phyloP scores from a whole-genome alignment of 2,329 filamentous ascomycete genomes.

The Penicillium freii region DNA sequence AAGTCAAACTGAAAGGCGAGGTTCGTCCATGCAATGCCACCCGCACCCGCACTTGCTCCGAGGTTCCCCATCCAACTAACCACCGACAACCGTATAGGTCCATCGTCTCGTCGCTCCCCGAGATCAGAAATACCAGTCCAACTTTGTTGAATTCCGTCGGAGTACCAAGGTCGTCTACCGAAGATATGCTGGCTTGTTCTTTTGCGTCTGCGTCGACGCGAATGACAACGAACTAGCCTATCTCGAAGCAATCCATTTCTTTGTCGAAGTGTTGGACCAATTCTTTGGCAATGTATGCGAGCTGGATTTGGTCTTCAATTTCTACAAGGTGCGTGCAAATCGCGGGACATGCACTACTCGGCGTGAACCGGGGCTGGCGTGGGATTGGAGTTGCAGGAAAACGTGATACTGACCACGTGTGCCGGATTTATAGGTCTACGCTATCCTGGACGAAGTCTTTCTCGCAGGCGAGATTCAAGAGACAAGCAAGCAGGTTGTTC shows the following conservation, averaged over 20 bases:
- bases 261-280: slow-evolving; percentile 95
- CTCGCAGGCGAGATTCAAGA: slow-evolving; percentile 97
- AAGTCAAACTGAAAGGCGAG: slow-evolving; percentile 98
- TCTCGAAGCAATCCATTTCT: slow-evolving; percentile 97
- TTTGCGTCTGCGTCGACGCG: slow-evolving; percentile 97
- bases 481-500: slow-evolving; percentile 95
- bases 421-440: slow-evolving; percentile 67
- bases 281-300: slow-evolving; percentile 99
- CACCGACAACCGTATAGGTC: slow-evolving; percentile 55
- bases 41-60: slow-evolving; percentile 2
- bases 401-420: slow-evolving; percentile 8
- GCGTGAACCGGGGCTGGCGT: slow-evolving; percentile 1
- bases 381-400: background rate
- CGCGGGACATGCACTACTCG: background rate
- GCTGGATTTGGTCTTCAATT: slow-evolving; percentile 79
- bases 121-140: slow-evolving; percentile 99
- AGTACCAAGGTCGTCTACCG: slow-evolving; percentile 93
- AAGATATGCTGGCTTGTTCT: slow-evolving; percentile 95
- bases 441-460: slow-evolving; percentile 97
- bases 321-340: slow-evolving; percentile 58
- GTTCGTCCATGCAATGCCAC: slow-evolving; percentile 47
- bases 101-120: slow-evolving; percentile 96
- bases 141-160: slow-evolving; percentile 81
- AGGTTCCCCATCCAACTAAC: slow-evolving; percentile 10
- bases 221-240: slow-evolving; percentile 98